A percentile compares a stretch with the other conserved stretches of the same genome.
Evolutionary conservation across 169 alveolate genomes (phyloP).

Genomic region (Plasmodium falciparum): DNA sequence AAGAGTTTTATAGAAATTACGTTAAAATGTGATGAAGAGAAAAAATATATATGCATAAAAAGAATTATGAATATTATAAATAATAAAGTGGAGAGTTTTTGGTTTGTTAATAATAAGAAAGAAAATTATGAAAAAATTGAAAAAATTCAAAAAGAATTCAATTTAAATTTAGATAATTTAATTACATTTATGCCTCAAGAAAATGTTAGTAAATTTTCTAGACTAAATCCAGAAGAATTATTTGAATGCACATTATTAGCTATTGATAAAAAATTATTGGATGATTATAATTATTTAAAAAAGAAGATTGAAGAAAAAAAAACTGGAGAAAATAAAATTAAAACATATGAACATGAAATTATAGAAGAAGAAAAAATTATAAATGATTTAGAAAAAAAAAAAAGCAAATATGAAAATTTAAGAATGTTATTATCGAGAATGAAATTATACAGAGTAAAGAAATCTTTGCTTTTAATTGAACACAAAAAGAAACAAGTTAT

Average conservation of each 20-base stretch:
- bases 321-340: conserved; percentile 35
- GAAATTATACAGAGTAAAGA: conserved; percentile 26
- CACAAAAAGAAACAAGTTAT: conserved; percentile 55
- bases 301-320: conserved; percentile 62
- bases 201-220: conserved; percentile 83
- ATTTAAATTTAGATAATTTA: conserved; percentile 79
- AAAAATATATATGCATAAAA: conserved; percentile 26
- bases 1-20: conserved; percentile 61
- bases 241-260: conserved; percentile 82
- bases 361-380: conserved; percentile 37
- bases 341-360: conserved; percentile 69
- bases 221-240: conserved; percentile 80
- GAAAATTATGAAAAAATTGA: conserved; percentile 67
- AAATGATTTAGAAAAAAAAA: conserved; percentile 31
- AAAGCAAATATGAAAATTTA: conserved; percentile 28
- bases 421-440: conserved; percentile 21
- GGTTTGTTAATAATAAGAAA: conserved; percentile 78
- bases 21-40: conserved; percentile 20
- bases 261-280: conserved; percentile 70
- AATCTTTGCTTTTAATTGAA: conserved; percentile 31
- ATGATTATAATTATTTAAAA: conserved; percentile 47
- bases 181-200: conserved; percentile 85
- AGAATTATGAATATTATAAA: conserved; percentile 50
- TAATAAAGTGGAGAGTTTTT: conserved; percentile 35
- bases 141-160: conserved; percentile 65